Percentiles rank a stretch among this genome's conserved stretches.
These are phyloP conservation scores for Tanacetum coccineum DNA, from an alignment of 129 eudicot species.

Conservation along the genomic window DNA sequence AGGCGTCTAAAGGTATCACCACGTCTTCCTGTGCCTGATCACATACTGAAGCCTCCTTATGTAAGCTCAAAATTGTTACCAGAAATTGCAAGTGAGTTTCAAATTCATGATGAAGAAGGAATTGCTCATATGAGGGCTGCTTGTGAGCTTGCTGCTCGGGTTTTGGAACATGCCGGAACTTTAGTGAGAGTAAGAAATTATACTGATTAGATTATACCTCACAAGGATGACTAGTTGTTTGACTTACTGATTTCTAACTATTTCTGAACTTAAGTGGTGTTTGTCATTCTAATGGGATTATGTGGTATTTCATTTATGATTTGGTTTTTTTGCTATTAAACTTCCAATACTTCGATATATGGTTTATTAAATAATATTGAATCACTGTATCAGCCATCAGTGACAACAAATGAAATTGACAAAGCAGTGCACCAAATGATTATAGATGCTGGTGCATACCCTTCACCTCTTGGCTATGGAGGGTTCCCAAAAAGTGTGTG, in stretches of 20 bases:
- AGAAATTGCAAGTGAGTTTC: conserved; percentile 68
- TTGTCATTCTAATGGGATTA: too few species aligned
- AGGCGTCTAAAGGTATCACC: conserved; percentile 88
- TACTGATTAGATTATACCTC: neutral
- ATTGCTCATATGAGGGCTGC: conserved; percentile 90
- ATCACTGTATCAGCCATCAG: conserved; percentile 64
- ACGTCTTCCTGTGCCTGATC: conserved; percentile 90
- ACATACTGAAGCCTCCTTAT: conserved; percentile 91
- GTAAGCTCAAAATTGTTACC: conserved; percentile 62
- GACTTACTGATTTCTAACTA: neutral
- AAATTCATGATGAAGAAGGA: conserved; percentile 88
- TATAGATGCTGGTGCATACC: conserved; percentile 96
- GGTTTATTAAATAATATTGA: too few species aligned
- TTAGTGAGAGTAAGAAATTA: conserved; percentile 79
- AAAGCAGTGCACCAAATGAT: conserved; percentile 98
- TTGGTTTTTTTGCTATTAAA: too few species aligned
- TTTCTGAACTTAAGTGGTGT: too few species aligned
- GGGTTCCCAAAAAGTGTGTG: conserved; percentile 98
- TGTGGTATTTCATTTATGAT: too few species aligned
- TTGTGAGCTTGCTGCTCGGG: conserved; percentile 91
- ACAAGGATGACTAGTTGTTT: neutral
- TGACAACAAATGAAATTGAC: conserved; percentile 95
- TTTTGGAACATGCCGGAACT: conserved; percentile 86
- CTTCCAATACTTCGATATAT: too few species aligned
- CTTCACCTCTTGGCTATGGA: conserved; percentile 98